Evolutionary conservation across 148 eudicot species (phyloP), one percentile per base, ranked within the genome.

Genomic region (Fallopia convolvulus): DNA sequence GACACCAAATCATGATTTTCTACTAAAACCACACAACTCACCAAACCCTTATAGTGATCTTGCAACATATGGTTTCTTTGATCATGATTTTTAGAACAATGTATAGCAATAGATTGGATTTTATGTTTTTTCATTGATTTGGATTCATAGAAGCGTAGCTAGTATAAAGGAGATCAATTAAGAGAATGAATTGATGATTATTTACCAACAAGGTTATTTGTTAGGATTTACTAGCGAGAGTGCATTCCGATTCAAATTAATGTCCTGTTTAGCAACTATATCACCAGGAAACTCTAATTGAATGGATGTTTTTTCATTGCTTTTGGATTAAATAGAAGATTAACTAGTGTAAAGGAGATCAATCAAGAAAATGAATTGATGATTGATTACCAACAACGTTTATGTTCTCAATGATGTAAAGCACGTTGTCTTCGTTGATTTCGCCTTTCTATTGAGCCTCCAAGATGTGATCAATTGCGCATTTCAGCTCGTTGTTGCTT

Each of bases 321-420:
- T 17, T 53, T 53, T 53, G 58, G 18, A 18, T n/a, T n/a, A n/a
- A n/a, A n/a, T n/a, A n/a, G n/a, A n/a, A n/a, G n/a, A n/a, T n/a
- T n/a, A n/a, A n/a, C n/a, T 2, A 5, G 18, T 53, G 58, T 14
- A 36, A 36, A n/a, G 4, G 39, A 4, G 39, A 53, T 20, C 7
- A 6, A 55, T 18, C n/a, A 12, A 49, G 14, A 49, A 23, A 53
- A 18, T 15, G 4, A 53, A 53, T 50, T 63, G 18, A 61, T 66
- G 40, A n/a, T 4, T 6, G 26, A 13, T 50, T 63, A 76, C 78
- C 78, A 14, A 74, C 87, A 26, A 90, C 94, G 50, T 90, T 90
- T 75, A 90, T 88, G 87, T 90, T 90, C 66, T 90, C 94, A 0
- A 90, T 91, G 18, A 90, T 90, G 85, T 88, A 90, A 26, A 90